A percentile compares a stretch with the other conserved stretches of the same genome.
Evolutionary conservation across 2,329 filamentous ascomycete genomes (phyloP).

Genomic region (Teratosphaeria zuluensis): DNA sequence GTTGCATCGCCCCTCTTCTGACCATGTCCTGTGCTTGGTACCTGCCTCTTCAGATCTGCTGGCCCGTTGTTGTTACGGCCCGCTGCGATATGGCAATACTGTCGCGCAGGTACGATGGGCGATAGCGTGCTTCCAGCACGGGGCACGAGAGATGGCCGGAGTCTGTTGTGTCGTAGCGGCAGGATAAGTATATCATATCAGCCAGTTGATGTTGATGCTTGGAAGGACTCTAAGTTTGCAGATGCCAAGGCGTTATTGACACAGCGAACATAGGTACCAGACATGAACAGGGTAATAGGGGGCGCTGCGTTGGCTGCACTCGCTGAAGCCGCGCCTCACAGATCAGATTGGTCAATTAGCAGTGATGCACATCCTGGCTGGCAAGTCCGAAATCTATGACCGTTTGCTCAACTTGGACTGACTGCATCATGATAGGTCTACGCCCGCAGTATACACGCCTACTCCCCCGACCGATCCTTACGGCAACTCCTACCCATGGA

Average conservation of each 20-base stretch:
- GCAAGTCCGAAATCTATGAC: not conserved
- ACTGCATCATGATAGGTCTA: not conserved
- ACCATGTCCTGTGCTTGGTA: not conserved
- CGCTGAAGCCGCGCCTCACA: not conserved
- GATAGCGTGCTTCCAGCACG: not conserved
- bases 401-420: not conserved
- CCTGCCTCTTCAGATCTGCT: not conserved
- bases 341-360: not conserved
- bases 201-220: not conserved
- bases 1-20: conserved; percentile 1
- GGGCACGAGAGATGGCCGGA: not conserved
- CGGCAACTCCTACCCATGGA: not conserved
- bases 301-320: not conserved
- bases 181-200: not conserved
- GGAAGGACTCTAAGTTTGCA: not conserved
- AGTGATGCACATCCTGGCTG: conserved; percentile 4
- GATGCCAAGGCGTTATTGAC: not conserved
- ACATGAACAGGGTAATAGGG: not conserved
- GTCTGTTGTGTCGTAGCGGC: not conserved
- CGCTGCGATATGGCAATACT: not conserved
- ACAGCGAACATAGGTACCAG: not conserved
- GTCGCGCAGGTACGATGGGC: conserved; percentile 1
- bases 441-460: not conserved
- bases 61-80: not conserved
- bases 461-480: not conserved